phyloP scores from a whole-genome alignment of 2,329 filamentous ascomycete genomes.

The Penicillium sp. region DNA sequence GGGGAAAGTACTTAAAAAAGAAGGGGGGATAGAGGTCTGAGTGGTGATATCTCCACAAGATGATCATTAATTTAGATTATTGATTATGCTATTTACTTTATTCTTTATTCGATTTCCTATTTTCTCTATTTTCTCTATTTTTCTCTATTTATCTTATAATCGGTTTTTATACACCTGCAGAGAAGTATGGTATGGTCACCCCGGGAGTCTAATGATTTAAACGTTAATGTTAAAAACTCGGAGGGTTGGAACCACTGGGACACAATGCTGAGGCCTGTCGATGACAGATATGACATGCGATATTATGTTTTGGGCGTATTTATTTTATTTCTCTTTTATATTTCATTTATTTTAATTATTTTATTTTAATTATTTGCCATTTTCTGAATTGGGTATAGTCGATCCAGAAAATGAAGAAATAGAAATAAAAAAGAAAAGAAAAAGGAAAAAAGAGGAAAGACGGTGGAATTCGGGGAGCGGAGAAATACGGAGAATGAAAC shows the following conservation, averaged over 20 bases:
- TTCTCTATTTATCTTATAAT: not conserved
- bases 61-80: not conserved
- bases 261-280: slow-evolving; percentile 3
- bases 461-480: slow-evolving; percentile 14
- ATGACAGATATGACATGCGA: slow-evolving; percentile 12
- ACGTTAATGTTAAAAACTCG: slow-evolving; percentile 16
- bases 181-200: slow-evolving; percentile 6
- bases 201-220: slow-evolving; percentile 16
- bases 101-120: not conserved
- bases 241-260: slow-evolving; percentile 12
- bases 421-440: not conserved
- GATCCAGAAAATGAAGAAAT: slow-evolving; percentile 5
- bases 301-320: slow-evolving; percentile 5
- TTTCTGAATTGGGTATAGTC: not conserved
- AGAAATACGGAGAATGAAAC: slow-evolving; percentile 17
- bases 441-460: not conserved
- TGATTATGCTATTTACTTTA: not conserved
- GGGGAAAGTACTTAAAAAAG: not conserved
- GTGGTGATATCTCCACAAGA: slow-evolving; percentile 4
- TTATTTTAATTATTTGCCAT: not conserved
- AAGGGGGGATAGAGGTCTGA: not conserved
- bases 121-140: not conserved
- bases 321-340: not conserved
- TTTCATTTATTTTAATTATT: not conserved
- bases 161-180: too few species aligned